These are phyloP conservation scores for Salix suchowensis DNA, from an alignment of 345 rosid species.

Conservation along the genomic window DNA sequence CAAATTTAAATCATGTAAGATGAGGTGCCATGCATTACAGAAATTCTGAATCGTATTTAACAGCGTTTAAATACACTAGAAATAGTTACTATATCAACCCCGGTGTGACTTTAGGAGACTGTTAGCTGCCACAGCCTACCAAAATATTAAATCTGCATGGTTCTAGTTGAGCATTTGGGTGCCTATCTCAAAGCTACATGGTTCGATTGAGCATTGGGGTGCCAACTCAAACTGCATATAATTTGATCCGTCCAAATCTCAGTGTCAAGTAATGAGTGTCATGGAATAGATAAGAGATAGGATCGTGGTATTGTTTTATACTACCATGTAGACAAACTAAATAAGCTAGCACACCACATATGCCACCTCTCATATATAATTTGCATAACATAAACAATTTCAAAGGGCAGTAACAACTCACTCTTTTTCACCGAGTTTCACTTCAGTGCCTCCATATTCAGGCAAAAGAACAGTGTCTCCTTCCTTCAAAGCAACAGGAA, in stretches of 20 bases:
- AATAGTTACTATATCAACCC: too few species aligned
- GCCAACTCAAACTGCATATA: not conserved
- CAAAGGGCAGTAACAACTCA: not conserved
- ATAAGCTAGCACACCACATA: not conserved
- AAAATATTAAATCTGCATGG: not conserved
- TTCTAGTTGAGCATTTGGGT: not conserved
- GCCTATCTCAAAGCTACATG: not conserved
- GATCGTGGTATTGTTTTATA: not conserved
- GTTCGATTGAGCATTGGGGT: not conserved
- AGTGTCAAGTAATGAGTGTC: not conserved
- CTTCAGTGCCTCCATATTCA: conserved; percentile 28
- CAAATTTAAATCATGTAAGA: not conserved
- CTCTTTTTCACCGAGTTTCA: conserved; percentile 29
- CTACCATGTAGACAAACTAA: not conserved
- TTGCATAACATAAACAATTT: not conserved
- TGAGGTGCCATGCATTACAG: not conserved
- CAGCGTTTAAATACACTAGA: too few species aligned
- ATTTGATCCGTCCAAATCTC: not conserved
- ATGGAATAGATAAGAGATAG: too few species aligned
- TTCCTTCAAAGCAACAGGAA: conserved; percentile 23
- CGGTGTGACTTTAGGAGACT: too few species aligned
- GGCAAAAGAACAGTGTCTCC: conserved; percentile 30
- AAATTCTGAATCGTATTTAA: too few species aligned
- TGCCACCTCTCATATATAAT: not conserved
- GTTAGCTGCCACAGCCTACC: too few species aligned